Percentiles rank a stretch among this genome's conserved stretches.
phyloP scores from a whole-genome alignment of 495 filamentous ascomycete species.

The Daldinia bambusicola region DNA sequence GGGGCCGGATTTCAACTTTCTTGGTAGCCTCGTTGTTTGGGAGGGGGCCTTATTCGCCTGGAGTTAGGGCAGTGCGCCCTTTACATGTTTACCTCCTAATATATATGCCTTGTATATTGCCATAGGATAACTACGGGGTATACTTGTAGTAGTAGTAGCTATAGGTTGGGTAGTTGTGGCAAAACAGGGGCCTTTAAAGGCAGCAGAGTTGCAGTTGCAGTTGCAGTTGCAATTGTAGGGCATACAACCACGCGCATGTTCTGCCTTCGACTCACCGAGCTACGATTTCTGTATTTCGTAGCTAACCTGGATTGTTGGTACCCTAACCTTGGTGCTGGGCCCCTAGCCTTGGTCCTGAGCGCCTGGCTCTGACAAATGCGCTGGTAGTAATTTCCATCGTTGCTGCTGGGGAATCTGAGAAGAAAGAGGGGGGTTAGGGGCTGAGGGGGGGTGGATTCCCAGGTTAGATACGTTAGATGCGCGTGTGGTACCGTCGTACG shows the following conservation, averaged over 20 bases:
- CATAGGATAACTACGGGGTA: too few relatives aligned
- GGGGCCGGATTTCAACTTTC: background rate
- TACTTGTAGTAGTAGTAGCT: too few relatives aligned
- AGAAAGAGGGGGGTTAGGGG: too few relatives aligned
- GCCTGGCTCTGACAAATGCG: slow-evolving; percentile 3
- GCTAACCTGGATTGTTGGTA: too few relatives aligned
- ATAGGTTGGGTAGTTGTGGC: too few relatives aligned
- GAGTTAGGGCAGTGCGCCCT: background rate
- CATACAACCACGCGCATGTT: background rate
- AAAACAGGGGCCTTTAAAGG: too few relatives aligned
- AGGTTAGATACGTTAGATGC: background rate
- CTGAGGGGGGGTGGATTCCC: background rate
- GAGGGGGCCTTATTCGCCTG: background rate
- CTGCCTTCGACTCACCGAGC: background rate
- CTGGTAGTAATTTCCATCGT: background rate
- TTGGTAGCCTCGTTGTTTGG: background rate
- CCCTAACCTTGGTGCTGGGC: too few relatives aligned
- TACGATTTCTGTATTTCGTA: background rate
- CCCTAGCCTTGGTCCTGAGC: too few relatives aligned
- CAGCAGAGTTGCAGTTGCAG: too few relatives aligned
- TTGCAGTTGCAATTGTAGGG: background rate
- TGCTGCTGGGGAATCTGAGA: background rate
- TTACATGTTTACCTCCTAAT: too few relatives aligned
- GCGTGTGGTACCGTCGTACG: slow-evolving; percentile 20
- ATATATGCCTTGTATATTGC: too few relatives aligned